Base-by-base conservation (phyloP, 495 filamentous ascomycete species). In the Xylaria bambusicola region DNA sequence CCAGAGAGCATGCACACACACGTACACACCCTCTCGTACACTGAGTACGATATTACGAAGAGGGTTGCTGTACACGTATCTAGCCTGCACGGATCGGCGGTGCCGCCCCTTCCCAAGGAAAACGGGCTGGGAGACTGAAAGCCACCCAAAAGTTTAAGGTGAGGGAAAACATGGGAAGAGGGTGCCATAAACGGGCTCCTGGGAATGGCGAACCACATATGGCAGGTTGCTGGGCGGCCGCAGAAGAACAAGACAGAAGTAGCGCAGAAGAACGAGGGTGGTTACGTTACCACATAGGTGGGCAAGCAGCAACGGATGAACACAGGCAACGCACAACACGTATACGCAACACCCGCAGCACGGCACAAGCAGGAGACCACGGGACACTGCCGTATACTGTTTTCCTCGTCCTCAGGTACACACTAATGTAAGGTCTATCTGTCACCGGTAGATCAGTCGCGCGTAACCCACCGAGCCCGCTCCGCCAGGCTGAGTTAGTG, bases 231-330 rank as follows among this genome's bases (percentile, higher is more conserved):
- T 44, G 52, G 52, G 24, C 21, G 38, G 6, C 52, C 26, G 38
- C 52, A 44, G 52, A 54, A 54, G 52, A 44, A 54, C 52, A 54
- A 21, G 26, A 36, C 52, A 54, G 38, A 40, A 21, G 36, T 6
- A 38, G 36, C 15, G 12, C 36, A 38, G 36, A 38, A 6, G 36
- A 38, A 5, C n/a, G 3, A 27, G 29, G 24, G 15, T 21, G 38
- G 17, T 38, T 42, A 31, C 17, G 26, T 42, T 44, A 44, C 38
- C n/a, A 38, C 36, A 33, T 10, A 33, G 29, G 29, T 33, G 29
- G n/a, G n/a, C n/a, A n/a, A n/a, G n/a, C n/a, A 33, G 29, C 29
- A 33, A 33, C 29, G 29, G 29, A 33, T 10, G 29, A 10, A 33
- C 29, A 33, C 5, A 33, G 29, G 10, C n/a, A 10, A 33, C 29